Percentiles rank a stretch among this genome's conserved stretches.
Conservation (phyloP, 1,284 basidiomycete species). For the Cystobasidium pallidum region DNA sequence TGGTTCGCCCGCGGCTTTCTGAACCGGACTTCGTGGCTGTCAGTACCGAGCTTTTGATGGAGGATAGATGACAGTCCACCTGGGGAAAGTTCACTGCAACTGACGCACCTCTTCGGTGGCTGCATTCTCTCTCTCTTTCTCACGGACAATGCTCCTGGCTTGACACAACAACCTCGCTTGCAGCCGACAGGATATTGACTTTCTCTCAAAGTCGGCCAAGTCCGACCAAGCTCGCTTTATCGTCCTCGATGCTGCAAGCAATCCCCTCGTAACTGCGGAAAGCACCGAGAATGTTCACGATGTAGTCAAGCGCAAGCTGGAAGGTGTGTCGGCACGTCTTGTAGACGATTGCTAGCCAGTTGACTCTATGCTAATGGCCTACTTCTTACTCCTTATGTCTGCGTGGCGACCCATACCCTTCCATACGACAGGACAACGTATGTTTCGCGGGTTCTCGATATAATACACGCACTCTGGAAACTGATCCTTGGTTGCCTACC, state of each 20-base stretch:
- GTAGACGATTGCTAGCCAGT: no score
- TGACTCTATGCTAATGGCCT: no score
- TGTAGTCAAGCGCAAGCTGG: slow-evolving; percentile 26
- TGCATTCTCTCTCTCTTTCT: no score
- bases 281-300: slow-evolving; percentile 30
- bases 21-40: slow-evolving; percentile 55
- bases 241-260: slow-evolving; percentile 53
- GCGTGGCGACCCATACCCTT: background rate
- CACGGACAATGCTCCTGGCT: no score
- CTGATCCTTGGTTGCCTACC: no score
- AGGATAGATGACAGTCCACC: no score
- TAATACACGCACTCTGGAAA: no score
- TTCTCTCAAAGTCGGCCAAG: slow-evolving; percentile 55
- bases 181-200: slow-evolving; percentile 52
- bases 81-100: no score
- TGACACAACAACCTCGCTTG: background rate
- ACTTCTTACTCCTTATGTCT: no score
- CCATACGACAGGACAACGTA: slow-evolving; percentile 5
- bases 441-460: background rate
- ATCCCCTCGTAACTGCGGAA: slow-evolving; percentile 53
- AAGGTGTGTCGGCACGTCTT: slow-evolving; percentile 12
- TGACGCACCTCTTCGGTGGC: no score
- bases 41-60: background rate
- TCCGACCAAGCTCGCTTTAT: slow-evolving; percentile 54
- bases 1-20: slow-evolving; percentile 46